phyloP scores from a whole-genome alignment of 2,329 filamentous ascomycete species.

The Ophiocordyceps sinensis region DNA sequence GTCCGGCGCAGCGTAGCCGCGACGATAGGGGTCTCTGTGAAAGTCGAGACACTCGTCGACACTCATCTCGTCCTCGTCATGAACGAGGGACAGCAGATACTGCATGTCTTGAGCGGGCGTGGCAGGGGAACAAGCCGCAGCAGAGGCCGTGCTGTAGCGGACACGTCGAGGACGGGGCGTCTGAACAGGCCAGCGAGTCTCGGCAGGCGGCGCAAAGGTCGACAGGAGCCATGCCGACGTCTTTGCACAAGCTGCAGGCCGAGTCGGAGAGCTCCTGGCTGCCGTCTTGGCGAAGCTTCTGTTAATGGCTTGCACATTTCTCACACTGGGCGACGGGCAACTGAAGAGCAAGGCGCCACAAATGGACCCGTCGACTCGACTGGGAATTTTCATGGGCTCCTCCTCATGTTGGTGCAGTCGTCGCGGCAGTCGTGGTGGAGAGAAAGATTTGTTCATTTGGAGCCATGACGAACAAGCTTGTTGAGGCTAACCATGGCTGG shows the following conservation, averaged over 20 bases:
- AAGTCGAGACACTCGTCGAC: conserved; percentile 39
- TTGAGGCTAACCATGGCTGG: neutral
- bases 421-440: conserved; percentile 1
- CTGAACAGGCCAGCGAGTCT: conserved; percentile 7
- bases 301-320: conserved; percentile 7
- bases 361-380: conserved; percentile 45
- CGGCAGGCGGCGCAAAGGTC: conserved; percentile 20
- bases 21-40: conserved; percentile 36
- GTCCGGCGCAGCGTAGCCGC: conserved; percentile 36
- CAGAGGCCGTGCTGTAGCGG: conserved; percentile 13
- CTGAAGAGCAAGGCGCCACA: conserved; percentile 38
- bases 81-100: conserved; percentile 38
- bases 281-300: conserved; percentile 11
- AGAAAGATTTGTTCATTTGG: neutral
- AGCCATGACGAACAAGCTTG: neutral
- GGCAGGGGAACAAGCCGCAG: conserved; percentile 2
- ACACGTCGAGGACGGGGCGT: conserved; percentile 6
- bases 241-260: conserved; percentile 13
- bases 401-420: conserved; percentile 27
- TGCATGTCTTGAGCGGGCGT: conserved; percentile 14
- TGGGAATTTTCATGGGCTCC: conserved; percentile 45
- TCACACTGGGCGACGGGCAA: conserved; percentile 22
- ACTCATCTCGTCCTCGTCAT: conserved; percentile 29
- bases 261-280: conserved; percentile 5
- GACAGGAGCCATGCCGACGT: conserved; percentile 26